Base-by-base conservation (phyloP, 2,329 filamentous ascomycete genomes). In the Blastomyces gilchristii region DNA sequence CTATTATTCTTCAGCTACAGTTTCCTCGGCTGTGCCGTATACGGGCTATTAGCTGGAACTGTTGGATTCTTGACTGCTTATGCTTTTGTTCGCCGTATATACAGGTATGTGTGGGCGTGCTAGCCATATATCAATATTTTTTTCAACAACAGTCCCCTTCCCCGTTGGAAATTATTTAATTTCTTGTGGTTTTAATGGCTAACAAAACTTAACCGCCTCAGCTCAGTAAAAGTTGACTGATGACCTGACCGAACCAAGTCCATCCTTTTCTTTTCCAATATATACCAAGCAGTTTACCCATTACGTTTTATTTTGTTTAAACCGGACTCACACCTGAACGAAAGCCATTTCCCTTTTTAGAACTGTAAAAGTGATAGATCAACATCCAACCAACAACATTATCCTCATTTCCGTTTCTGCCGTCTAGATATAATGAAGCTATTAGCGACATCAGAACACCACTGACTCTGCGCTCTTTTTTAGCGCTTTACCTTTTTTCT, bases 1-100 rank as follows among this genome's bases (percentile, higher is more conserved):
- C 74, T 95, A 72, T 80, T 96, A 43, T 96, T 95, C 78, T 95
- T 96, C 75, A 85, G 84, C 68, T 95, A 96, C 74, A 91, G 87
- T 73, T 87, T 89, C 71, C 83, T 95, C 69, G 90, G 89, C 0
- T 95, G 90, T 74, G 82, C 84, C 54, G 86, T 94, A 3, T 96
- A 94, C 72, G 90, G 88, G 0, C 78, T 96, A 59, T 77, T 94
- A 66, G 91, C 87, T 11, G 91, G 91, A 31, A 95, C 91, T 0
- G 83, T 96, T 62, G 91, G 91, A 1, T 95, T 95, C 74, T 74
- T 96, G 75, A 87, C 88, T 50, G 88, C 89, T 6, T 95, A 94
- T 77, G 84, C 87, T 1, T 96, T 96, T 79, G 85, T 96, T 62
- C 81, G 89, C 71, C 84, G 87, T 72, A 91, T 96, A 71, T 96